Percentiles rank a stretch among this genome's conserved stretches.
Evolutionary conservation across 2,329 filamentous ascomycete genomes (phyloP).

Genomic region (Teratosphaeria zuluensis): DNA sequence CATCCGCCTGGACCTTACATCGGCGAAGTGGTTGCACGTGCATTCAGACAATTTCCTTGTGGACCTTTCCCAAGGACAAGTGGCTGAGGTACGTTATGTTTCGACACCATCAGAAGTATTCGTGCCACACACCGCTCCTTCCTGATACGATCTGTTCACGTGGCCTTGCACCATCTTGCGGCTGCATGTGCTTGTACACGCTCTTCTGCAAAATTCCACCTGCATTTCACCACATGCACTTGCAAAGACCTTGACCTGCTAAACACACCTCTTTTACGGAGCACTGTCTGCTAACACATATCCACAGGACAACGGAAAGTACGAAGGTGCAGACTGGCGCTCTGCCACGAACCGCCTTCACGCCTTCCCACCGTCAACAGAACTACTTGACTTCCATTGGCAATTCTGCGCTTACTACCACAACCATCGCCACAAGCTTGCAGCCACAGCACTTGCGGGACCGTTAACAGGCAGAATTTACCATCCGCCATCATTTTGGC

Average conservation of each 20-base stretch:
- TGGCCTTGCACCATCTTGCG: neutral
- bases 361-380: neutral
- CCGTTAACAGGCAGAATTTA: neutral
- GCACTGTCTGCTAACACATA: neutral
- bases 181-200: neutral
- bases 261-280: neutral
- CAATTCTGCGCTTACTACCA: neutral
- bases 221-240: neutral
- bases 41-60: neutral
- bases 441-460: neutral
- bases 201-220: neutral
- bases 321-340: neutral
- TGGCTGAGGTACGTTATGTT: neutral
- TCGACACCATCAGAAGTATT: neutral
- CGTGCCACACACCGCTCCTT: neutral
- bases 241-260: neutral
- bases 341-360: neutral
- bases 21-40: neutral
- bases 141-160: neutral
- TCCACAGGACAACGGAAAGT: neutral
- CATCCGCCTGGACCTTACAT: neutral
- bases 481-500: neutral
- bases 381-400: neutral
- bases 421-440: neutral
- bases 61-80: neutral